A percentile compares a stretch with the other conserved stretches of the same genome.
Conservation (phyloP, 106 monocot species). For the Alisma plantagoaquatica region DNA sequence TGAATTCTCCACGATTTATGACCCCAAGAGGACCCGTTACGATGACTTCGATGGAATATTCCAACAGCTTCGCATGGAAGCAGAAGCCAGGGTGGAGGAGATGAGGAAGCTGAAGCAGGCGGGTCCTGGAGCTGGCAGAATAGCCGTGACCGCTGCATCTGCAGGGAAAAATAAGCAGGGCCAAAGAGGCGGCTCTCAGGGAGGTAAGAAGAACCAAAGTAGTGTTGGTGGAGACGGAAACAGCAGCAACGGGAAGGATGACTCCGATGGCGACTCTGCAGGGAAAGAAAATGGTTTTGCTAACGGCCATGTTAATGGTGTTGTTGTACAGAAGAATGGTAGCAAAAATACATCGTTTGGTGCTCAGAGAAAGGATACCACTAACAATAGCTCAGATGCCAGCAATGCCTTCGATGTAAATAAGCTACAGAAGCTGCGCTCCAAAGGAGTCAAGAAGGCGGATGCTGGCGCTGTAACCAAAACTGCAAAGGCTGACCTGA, state of each 20-base stretch:
- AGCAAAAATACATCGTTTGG: too few species aligned
- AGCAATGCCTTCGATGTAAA: conserved; percentile 97
- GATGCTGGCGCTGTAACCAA: conserved; percentile 12
- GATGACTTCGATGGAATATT: conserved; percentile 72
- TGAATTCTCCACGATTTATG: conserved; percentile 64
- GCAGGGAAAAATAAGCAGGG: conserved; percentile 29
- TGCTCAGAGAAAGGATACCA: too few species aligned
- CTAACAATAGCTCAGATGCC: conserved; percentile 34
- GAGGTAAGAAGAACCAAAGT: conserved; percentile 15
- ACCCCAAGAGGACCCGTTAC: conserved; percentile 52
- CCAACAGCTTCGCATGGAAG: conserved; percentile 75
- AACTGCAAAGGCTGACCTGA: conserved; percentile 36
- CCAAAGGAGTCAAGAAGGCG: conserved; percentile 61
- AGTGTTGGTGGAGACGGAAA: conserved; percentile 14
- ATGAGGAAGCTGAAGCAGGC: conserved; percentile 71
- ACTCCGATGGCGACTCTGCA: conserved; percentile 41
- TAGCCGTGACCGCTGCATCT: too few species aligned
- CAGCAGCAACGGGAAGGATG: conserved; percentile 57
- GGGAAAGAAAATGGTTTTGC: conserved; percentile 17
- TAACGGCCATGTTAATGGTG: conserved; percentile 29
- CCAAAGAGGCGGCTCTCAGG: conserved; percentile 12
- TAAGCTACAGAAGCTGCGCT: conserved; percentile 70
- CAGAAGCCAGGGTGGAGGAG: conserved; percentile 81
- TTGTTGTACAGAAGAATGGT: too few species aligned
- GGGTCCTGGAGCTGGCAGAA: too few species aligned